Percentiles rank a stretch among this genome's conserved stretches.
These are phyloP conservation scores for Pseudomicrostroma phylloplanum DNA, from an alignment of 1,284 basidiomycete genomes.

Conservation along the genomic window DNA sequence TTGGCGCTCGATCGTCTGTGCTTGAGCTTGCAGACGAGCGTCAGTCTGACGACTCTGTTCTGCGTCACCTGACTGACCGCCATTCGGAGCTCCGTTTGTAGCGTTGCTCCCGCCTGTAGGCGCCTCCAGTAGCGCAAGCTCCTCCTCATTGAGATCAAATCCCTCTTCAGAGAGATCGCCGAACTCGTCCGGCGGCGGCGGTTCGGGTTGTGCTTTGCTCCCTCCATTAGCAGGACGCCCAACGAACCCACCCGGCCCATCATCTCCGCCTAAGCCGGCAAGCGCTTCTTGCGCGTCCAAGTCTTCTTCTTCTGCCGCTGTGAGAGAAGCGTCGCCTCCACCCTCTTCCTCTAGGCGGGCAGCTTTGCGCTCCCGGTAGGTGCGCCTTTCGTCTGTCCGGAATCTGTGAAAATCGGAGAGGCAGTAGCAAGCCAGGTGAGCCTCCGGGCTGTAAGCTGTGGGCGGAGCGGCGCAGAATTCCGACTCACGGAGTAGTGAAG, in stretches of 20 bases:
- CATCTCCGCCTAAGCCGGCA: neutral
- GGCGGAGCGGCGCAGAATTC: conserved; percentile 30
- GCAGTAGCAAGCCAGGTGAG: neutral
- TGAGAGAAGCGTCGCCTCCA: neutral
- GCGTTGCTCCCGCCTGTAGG: neutral
- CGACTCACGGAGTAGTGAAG: conserved; percentile 55
- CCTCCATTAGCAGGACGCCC: neutral
- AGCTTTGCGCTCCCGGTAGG: neutral
- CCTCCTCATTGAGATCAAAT: neutral
- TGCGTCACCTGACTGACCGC: too few species aligned
- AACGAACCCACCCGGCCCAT: neutral
- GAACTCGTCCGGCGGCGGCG: neutral
- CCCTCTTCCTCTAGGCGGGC: neutral
- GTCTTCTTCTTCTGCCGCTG: neutral
- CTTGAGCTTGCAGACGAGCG: neutral
- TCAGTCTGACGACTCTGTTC: neutral
- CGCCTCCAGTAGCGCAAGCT: neutral
- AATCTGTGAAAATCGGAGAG: neutral
- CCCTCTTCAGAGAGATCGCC: neutral
- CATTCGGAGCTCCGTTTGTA: too few species aligned
- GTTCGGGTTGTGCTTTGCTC: neutral
- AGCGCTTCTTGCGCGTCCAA: neutral
- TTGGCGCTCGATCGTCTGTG: too few species aligned
- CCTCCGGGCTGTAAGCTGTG: neutral
- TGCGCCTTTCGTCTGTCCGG: neutral